These are phyloP conservation scores for Xylaria sp. DNA, from an alignment of 2,329 filamentous ascomycete species.

Conservation along the genomic window DNA sequence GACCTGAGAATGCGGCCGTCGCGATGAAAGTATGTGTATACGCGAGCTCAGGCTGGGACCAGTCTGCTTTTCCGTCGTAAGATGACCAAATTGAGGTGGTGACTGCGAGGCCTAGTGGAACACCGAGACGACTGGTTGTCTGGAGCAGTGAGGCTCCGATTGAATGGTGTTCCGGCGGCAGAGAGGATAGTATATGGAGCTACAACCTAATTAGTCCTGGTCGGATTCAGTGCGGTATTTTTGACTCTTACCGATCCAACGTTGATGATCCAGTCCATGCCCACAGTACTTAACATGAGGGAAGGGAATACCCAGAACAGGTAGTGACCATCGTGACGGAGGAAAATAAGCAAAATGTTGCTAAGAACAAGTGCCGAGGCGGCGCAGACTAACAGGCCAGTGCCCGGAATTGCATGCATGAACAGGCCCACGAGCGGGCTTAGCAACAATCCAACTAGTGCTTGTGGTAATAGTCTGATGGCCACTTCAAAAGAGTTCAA, in stretches of 20 bases:
- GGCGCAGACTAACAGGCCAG: constrained; percentile 35
- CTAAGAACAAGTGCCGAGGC: constrained; percentile 35
- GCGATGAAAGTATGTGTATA: constrained; percentile 42
- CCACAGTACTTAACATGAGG: constrained; percentile 41
- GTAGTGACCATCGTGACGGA: constrained; percentile 39
- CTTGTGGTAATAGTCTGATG: constrained; percentile 43
- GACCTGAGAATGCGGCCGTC: constrained; percentile 38
- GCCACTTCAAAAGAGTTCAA: constrained; percentile 42
- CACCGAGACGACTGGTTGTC: constrained; percentile 39
- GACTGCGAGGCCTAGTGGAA: constrained; percentile 41
- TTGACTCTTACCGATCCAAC: constrained; percentile 40
- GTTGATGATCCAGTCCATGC: constrained; percentile 45
- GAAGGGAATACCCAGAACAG: constrained; percentile 42
- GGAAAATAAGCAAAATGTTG: constrained; percentile 42
- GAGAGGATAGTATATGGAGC: constrained; percentile 41
- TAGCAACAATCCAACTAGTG: constrained; percentile 40
- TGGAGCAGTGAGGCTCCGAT: constrained; percentile 42
- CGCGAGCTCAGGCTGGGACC: constrained; percentile 32
- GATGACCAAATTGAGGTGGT: constrained; percentile 45
- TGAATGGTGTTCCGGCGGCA: constrained; percentile 41
- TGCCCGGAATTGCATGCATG: constrained; percentile 40
- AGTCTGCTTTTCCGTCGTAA: constrained; percentile 32
- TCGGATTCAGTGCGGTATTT: background rate
- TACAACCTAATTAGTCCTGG: constrained; percentile 25
- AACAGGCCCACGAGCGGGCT: constrained; percentile 43